Evolutionary conservation across 345 rosid genomes (phyloP), one percentile per base, ranked within the genome.

Genomic region (Hibiscus trionum): DNA sequence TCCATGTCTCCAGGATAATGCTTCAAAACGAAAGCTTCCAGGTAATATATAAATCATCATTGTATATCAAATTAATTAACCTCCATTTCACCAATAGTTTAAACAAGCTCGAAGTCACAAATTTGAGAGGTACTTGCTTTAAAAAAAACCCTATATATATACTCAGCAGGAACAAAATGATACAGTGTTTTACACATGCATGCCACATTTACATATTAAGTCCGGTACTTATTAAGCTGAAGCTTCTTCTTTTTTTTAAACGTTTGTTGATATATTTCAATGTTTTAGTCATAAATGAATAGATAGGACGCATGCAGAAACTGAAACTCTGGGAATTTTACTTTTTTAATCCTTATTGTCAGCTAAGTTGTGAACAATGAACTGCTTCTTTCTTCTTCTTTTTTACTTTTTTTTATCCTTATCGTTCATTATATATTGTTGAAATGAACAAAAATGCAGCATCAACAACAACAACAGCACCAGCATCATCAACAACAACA

Each of bases 21-120:
- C 96, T 96, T 59, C 91, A 88, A 69, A 88, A 80, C 73, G 90
- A 96, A 79, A 84, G 35, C 75, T 88, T 87, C 80, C 98, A 96
- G 93, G 98, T 94, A 80, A 58, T 44, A 19, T 77, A 15, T 15
- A 12, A 50, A 50, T 12, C 16, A 50, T 50, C n/a, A 50, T 49
- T 49, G 12, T 49, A 15, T 49, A 49, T 15, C n/a, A 12, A 12
- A 49, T 49, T 46, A 0, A 49, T 49, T 49, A 11, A 49, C 53
- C 5, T 49, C 53, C n/a, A 15, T 49, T 14, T 7, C 70, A 12
- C 2, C 9, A 14, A 64, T 56, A 56, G 1, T 46, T 44, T 46
- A 46, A 66, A 66, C 56, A 4, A 46, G 12, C 12, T 66, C 56
- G 9, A 44, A 10, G 2, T 44, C 56, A 24, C 21, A 46, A 14